phyloP scores from a whole-genome alignment of 306 rosid genomes.

The Acacia crassicarpa region DNA sequence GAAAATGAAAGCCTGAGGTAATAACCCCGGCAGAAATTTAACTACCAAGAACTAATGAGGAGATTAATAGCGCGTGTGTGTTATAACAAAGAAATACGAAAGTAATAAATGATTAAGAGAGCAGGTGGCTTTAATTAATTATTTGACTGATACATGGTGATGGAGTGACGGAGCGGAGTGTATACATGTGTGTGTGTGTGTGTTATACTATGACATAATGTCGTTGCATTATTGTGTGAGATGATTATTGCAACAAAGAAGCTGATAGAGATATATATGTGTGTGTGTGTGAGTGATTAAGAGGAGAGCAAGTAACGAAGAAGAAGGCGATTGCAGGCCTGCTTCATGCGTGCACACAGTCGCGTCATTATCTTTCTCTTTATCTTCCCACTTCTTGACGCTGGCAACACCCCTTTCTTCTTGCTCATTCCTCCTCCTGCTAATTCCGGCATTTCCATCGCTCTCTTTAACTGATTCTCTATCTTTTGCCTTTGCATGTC shows the following conservation, averaged over 20 bases:
- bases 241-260: too few species aligned
- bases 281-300: too few species aligned
- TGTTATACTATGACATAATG: too few species aligned
- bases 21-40: too few species aligned
- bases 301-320: background rate
- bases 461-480: background rate
- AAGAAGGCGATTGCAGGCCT: background rate
- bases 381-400: constrained; percentile 25
- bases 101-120: too few species aligned
- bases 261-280: too few species aligned
- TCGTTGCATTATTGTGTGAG: too few species aligned
- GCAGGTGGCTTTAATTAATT: too few species aligned
- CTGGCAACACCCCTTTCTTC: background rate
- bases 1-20: background rate
- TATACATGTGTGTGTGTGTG: too few species aligned
- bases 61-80: background rate
- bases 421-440: background rate
- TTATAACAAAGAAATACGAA: too few species aligned
- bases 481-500: constrained; percentile 8
- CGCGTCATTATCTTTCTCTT: constrained; percentile 32
- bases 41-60: background rate
- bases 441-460: background rate
- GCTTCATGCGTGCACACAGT: constrained; percentile 1
- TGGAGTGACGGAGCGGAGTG: too few species aligned
- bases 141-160: too few species aligned